Base-by-base conservation (phyloP, 768 basidiomycete genomes). In the Agrocybe chaxingu region DNA sequence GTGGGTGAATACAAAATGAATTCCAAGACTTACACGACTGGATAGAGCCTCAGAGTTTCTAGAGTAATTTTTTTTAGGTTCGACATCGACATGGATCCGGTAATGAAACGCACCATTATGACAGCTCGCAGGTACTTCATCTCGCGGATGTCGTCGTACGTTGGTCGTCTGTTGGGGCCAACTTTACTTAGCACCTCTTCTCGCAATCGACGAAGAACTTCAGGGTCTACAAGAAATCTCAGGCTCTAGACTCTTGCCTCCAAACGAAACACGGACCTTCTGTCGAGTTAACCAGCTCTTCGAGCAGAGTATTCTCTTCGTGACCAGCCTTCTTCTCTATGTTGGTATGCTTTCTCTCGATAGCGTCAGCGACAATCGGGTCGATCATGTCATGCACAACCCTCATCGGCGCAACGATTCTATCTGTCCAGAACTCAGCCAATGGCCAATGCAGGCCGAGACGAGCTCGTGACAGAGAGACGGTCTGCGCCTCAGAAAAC, bases 381-480 rank as follows among this genome's bases (percentile, higher is more conserved):
- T 78, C 71, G 24, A 81, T 68, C 54, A 77, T 75, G 12, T 65
- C 63, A 39, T 70, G 61, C 39, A 82, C 75, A 12, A 73, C 64
- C 42, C 67, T 62, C 64, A 72, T 69, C 5, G 67, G 64, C 12
- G 67, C 54, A 54, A 66, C 59, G 4, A 75, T 66, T 11, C 60
- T 58, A 57, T 79, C 72, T 12, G 57, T 52, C 73, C 73, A 74
- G 42, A 76, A 68, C 60, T 78, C 74, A 16, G 47, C 52, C n/a
- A 77, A 55, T 1, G 70, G 77, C 80, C 78, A 81, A 10, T 60
- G 58, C 31, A 59, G 62, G 4, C 76, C 77, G 31, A 69, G 68
- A 3, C 68, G 63, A 33, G 59, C 41, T 8, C 75, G 73, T 43
- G 32, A 48, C 7, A 66, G 65, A 0, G 66, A 58, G 33, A 62